Conservation (phyloP, 768 basidiomycete genomes). For the Suillus hirtellus region DNA sequence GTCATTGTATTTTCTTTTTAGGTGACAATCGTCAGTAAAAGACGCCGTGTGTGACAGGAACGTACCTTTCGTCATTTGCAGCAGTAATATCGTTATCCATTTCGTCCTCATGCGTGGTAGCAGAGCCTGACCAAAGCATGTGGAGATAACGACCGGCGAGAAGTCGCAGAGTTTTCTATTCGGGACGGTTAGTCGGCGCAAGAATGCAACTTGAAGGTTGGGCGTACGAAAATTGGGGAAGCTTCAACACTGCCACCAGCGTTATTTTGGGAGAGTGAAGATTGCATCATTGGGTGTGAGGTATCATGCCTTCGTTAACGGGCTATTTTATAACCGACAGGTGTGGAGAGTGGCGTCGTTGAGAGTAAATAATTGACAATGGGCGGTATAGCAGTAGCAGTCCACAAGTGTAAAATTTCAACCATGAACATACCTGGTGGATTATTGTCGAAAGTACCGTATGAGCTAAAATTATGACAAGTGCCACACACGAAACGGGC, state of each 20-base stretch:
- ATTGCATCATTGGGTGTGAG: not conserved
- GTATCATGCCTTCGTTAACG: not conserved
- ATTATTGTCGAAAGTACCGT: not conserved
- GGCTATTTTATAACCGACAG: not conserved
- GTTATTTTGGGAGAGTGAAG: constrained; percentile 1
- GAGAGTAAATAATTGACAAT: not conserved
- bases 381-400: not conserved
- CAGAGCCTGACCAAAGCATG: not conserved
- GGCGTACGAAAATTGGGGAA: not conserved
- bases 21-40: not conserved
- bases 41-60: not conserved
- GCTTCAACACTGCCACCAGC: not conserved
- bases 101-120: not conserved
- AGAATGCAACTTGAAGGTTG: too few species aligned
- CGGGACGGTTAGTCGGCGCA: not conserved
- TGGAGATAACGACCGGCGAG: constrained; percentile 3
- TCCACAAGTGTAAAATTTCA: not conserved
- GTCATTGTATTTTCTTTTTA: not conserved
- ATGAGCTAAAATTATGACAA: too few species aligned
- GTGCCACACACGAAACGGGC: not conserved
- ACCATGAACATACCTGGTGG: not conserved
- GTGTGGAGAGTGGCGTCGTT: not conserved
- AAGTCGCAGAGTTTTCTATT: not conserved
- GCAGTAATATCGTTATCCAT: not conserved
- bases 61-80: not conserved